A percentile compares a stretch with the other conserved stretches of the same genome.
Conservation (phyloP, 371 early-diverging fungal genomes). For the Syncephalastrum monosporum region DNA sequence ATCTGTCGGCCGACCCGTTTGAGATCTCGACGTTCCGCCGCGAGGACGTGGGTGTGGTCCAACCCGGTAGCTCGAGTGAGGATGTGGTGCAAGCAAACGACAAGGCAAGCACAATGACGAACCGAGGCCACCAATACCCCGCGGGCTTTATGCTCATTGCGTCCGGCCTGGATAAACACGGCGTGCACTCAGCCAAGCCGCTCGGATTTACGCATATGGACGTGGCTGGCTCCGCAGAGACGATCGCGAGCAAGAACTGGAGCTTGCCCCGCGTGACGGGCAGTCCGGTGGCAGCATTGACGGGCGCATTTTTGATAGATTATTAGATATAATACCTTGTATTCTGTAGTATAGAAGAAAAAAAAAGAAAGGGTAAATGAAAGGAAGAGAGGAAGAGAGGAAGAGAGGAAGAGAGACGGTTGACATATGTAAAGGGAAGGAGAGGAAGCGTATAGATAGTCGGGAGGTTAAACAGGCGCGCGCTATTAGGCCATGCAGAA, state of each 20-base stretch:
- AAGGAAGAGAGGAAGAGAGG: too few relatives aligned
- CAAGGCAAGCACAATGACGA: slow-evolving; percentile 68
- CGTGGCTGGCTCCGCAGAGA: slow-evolving; percentile 83
- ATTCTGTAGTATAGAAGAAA: too few relatives aligned
- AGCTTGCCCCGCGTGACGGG: slow-evolving; percentile 76
- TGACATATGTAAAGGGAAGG: too few relatives aligned
- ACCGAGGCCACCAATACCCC: slow-evolving; percentile 88
- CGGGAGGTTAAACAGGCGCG: not conserved
- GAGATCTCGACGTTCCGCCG: slow-evolving; percentile 82
- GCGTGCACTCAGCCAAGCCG: slow-evolving; percentile 59
- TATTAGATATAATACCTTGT: too few relatives aligned
- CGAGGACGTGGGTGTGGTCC: slow-evolving; percentile 73
- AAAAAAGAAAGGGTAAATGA: too few relatives aligned
- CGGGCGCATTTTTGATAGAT: slow-evolving; percentile 64
- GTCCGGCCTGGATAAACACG: slow-evolving; percentile 75
- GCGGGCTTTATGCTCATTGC: slow-evolving; percentile 84
- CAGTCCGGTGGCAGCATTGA: slow-evolving; percentile 78
- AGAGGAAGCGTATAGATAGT: not conserved
- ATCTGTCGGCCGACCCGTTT: slow-evolving; percentile 77
- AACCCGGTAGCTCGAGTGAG: slow-evolving; percentile 64
- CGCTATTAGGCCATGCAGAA: not conserved
- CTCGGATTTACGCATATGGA: slow-evolving; percentile 87
- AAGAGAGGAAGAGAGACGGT: too few relatives aligned
- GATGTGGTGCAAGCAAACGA: slow-evolving; percentile 84
- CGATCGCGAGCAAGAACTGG: slow-evolving; percentile 57